Percentiles rank a stretch among this genome's conserved stretches.
Evolutionary conservation across 371 early-diverging fungal genomes (phyloP).

Genomic region (Mortierella sp.): DNA sequence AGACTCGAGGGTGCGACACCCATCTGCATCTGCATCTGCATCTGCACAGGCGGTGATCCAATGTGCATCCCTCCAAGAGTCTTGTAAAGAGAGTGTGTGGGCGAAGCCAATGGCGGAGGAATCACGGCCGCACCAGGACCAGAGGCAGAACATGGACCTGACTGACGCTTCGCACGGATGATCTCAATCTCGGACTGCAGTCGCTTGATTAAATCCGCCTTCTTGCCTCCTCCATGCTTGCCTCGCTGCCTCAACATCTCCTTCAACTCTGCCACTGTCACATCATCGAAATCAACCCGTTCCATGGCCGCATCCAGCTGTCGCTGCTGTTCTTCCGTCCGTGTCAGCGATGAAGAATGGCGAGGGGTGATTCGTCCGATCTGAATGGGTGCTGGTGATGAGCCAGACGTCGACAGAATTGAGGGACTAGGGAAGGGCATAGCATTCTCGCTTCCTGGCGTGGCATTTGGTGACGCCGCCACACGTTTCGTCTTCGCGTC

Average conservation of each 20-base stretch:
- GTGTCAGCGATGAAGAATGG: slow-evolving; percentile 48
- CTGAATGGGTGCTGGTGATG: slow-evolving; percentile 36
- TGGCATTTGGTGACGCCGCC: slow-evolving; percentile 18
- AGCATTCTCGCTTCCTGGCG: slow-evolving; percentile 21
- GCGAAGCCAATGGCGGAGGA: slow-evolving; percentile 35
- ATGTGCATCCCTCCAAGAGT: slow-evolving; percentile 41
- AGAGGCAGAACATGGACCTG: background rate
- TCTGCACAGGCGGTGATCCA: slow-evolving; percentile 33
- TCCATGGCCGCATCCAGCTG: slow-evolving; percentile 71
- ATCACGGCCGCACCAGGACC: background rate
- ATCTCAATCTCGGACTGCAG: slow-evolving; percentile 64
- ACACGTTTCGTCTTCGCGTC: slow-evolving; percentile 22
- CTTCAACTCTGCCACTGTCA: slow-evolving; percentile 80
- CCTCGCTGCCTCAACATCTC: slow-evolving; percentile 77
- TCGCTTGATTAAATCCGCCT: slow-evolving; percentile 69
- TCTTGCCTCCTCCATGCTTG: slow-evolving; percentile 77
- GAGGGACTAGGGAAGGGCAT: slow-evolving; percentile 38
- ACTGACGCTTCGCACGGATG: slow-evolving; percentile 51
- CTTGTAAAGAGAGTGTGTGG: slow-evolving; percentile 26
- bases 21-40: too few relatives aligned
- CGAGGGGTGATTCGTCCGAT: slow-evolving; percentile 36
- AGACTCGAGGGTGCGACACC: slow-evolving; percentile 25
- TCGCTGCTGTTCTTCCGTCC: slow-evolving; percentile 62
- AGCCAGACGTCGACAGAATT: slow-evolving; percentile 13
- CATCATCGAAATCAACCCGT: slow-evolving; percentile 76